A percentile compares a stretch with the other conserved stretches of the same genome.
These are phyloP conservation scores for Paecilomyces variotii DNA, from an alignment of 2,329 filamentous ascomycete genomes.

Conservation along the genomic window DNA sequence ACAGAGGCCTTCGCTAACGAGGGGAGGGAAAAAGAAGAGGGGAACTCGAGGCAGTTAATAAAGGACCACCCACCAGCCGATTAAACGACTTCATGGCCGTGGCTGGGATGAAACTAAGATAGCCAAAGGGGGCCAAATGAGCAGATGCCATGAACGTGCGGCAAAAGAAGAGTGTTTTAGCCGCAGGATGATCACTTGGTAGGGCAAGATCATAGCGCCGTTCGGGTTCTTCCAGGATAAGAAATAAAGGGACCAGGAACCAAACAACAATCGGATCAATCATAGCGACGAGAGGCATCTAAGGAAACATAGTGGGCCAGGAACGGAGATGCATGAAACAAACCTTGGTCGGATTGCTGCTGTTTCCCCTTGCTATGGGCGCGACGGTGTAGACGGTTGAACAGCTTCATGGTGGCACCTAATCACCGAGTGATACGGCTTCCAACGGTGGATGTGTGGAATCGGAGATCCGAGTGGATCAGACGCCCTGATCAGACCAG, in stretches of 20 bases:
- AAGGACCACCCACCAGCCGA: not conserved
- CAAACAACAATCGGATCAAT: not conserved
- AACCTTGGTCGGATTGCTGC: conserved; percentile 2
- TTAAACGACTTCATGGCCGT: not conserved
- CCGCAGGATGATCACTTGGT: not conserved
- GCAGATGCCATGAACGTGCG: not conserved
- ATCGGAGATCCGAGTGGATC: not conserved
- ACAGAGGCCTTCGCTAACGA: not conserved
- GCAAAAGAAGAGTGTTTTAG: not conserved
- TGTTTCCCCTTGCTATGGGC: conserved; percentile 10
- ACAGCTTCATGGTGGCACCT: conserved; percentile 7
- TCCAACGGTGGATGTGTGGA: not conserved
- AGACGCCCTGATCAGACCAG: not conserved
- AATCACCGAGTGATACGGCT: not conserved
- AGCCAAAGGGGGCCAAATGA: not conserved
- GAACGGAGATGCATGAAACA: not conserved
- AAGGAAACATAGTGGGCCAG: not conserved
- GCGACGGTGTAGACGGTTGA: conserved; percentile 11
- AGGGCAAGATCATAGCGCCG: not conserved
- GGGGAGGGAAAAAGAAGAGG: not conserved
- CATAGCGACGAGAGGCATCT: not conserved
- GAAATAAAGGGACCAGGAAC: not conserved
- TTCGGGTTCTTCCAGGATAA: not conserved
- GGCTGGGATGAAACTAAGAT: not conserved
- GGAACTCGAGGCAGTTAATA: not conserved